Percentiles rank a stretch among this genome's conserved stretches.
Conservation (phyloP, 371 early-diverging fungal genomes). For the Zopfochytrium polystomum region DNA sequence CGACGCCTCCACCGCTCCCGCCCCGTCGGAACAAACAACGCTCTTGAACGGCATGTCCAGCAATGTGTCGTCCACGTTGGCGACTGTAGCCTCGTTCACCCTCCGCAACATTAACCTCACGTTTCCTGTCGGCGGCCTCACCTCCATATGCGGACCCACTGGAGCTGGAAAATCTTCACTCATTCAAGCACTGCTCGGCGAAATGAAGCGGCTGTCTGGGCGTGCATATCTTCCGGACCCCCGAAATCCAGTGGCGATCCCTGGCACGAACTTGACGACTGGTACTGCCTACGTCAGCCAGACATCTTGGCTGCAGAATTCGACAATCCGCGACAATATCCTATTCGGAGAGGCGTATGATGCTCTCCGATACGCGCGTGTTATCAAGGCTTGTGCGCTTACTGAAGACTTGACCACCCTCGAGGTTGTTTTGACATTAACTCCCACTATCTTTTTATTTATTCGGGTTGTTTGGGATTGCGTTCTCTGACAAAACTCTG, state of each 20-base stretch:
- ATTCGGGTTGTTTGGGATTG: no score
- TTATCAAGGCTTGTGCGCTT: conserved; percentile 22
- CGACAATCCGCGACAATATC: conserved; percentile 33
- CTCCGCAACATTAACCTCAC: conserved; percentile 22
- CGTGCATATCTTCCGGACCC: conserved; percentile 24
- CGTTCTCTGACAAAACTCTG: no score
- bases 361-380: conserved; percentile 29
- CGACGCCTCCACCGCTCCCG: background rate
- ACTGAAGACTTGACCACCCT: conserved; percentile 66
- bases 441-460: no score
- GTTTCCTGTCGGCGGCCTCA: conserved; percentile 28
- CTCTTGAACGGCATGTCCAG: background rate
- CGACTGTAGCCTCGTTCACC: background rate
- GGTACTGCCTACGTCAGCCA: conserved; percentile 50
- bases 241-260: background rate
- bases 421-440: no score
- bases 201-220: conserved; percentile 40
- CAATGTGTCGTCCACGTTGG: no score
- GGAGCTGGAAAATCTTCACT: conserved; percentile 35
- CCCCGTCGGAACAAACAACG: conserved; percentile 9
- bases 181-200: conserved; percentile 35
- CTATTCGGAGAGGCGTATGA: no score
- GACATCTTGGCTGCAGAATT: conserved; percentile 48
- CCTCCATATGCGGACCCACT: conserved; percentile 36
- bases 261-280: background rate